Evolutionary conservation across 345 rosid genomes (phyloP).

Genomic region (Psidium guajava): DNA sequence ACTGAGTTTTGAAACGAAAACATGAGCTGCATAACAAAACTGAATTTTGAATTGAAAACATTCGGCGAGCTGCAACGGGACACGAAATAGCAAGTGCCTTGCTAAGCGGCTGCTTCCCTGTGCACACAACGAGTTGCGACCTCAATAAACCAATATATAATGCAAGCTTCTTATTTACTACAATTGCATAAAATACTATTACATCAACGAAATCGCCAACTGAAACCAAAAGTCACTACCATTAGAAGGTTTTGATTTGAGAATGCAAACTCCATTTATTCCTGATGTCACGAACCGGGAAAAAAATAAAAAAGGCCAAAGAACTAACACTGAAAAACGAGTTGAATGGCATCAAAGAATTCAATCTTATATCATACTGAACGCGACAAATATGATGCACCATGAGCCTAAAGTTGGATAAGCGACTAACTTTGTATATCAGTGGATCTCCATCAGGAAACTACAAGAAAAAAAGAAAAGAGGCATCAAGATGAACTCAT

Average conservation of each 20-base stretch:
- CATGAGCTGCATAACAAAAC: too few relatives aligned
- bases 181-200: neutral
- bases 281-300: neutral
- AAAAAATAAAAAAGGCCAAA: neutral
- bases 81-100: too few relatives aligned
- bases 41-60: too few relatives aligned
- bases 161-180: neutral
- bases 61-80: too few relatives aligned
- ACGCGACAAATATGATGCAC: neutral
- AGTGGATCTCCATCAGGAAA: constrained; percentile 11
- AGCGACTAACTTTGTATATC: constrained; percentile 29
- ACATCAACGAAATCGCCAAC: neutral
- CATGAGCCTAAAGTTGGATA: constrained; percentile 16
- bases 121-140: too few relatives aligned
- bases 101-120: neutral
- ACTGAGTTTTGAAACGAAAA: neutral
- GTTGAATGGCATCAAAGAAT: neutral
- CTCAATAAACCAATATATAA: too few relatives aligned
- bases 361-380: constrained; percentile 6
- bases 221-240: neutral
- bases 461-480: neutral
- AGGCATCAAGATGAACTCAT: constrained; percentile 25
- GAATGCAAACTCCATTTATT: too few relatives aligned
- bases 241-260: too few relatives aligned
- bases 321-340: neutral